phyloP scores from a whole-genome alignment of 768 basidiomycete genomes.

The Panaeolus papilionaceus region DNA sequence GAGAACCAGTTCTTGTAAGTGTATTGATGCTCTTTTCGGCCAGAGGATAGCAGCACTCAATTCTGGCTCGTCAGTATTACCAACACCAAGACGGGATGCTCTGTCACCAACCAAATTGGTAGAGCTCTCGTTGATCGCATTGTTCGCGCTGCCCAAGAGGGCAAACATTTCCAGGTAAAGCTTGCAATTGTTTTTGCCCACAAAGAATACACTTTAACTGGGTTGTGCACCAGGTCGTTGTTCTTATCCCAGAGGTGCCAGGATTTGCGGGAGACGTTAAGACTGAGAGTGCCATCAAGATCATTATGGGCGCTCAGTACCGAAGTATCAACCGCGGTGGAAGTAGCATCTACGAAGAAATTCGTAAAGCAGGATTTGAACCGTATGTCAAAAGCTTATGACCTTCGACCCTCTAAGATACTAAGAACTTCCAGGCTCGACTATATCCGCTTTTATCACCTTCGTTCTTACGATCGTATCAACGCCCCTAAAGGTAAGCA shows the following conservation, averaged over 20 bases:
- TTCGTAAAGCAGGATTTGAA: slow-evolving; percentile 78
- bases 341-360: slow-evolving; percentile 82
- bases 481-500: slow-evolving; percentile 71
- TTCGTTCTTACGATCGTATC: slow-evolving; percentile 90
- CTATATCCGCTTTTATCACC: slow-evolving; percentile 91
- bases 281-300: slow-evolving; percentile 65
- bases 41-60: neutral
- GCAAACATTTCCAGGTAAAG: slow-evolving; percentile 76
- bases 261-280: slow-evolving; percentile 88
- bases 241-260: slow-evolving; percentile 90
- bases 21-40: neutral
- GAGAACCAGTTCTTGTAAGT: slow-evolving; percentile 91
- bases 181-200: slow-evolving; percentile 13
- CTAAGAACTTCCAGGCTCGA: slow-evolving; percentile 56
- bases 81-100: slow-evolving; percentile 63
- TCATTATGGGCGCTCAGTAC: slow-evolving; percentile 88
- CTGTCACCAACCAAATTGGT: slow-evolving; percentile 85
- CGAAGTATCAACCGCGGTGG: slow-evolving; percentile 92
- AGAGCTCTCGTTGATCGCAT: slow-evolving; percentile 85
- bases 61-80: slow-evolving; percentile 66
- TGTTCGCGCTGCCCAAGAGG: slow-evolving; percentile 73
- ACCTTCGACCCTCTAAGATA: neutral
- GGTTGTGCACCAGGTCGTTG: slow-evolving; percentile 63
- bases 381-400: slow-evolving; percentile 57
- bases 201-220: neutral